Base-by-base conservation (phyloP, 371 early-diverging fungal genomes). In the Mortierella sp. region DNA sequence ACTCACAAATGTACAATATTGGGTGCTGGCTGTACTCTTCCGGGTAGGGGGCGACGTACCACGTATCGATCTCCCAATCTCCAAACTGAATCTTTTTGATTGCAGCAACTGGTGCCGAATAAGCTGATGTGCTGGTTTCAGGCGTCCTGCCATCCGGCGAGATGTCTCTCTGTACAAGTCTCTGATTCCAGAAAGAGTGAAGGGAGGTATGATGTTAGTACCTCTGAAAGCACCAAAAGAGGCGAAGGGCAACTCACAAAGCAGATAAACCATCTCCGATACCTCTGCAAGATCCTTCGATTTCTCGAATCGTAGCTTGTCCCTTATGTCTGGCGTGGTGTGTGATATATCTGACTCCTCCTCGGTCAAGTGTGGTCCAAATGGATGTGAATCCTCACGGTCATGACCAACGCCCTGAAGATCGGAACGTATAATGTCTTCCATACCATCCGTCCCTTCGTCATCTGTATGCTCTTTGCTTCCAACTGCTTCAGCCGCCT, bases 41-140 rank as follows among this genome's bases (percentile, higher is more conserved):
- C 2, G 99, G 99, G 81, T 99, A 99, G 23, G 99, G 99, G 23
- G 98, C 92, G 26, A 93, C 86, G 81, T 99, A 99, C 99, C 99
- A 99, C 1, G 95, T 90, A 68, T 97, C 91, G 31, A 99, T 91
- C 54, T 89, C 72, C 81, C 88, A 94, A 31, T 86, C 79, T 5
- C 98, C 96, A 54, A 99, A 86, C 13, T 80, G 83, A 48, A 98
- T 90, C 54, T 86, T 84, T 50, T 90, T 84, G 49, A 97, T 76
- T 3, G 78, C 61, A 12, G 71, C 70, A 18, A 92, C 65, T 63
- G 84, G 64, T 71, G 81, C 42, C 3, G 61, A 79, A 41, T 34
- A 38, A 10, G 34, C 34, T 26, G 67, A 56, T 18, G 59, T 28
- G 28, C 47, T 43, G 39, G 58, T 19, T 2, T 56, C 67, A 27